Percentiles rank a stretch among this genome's conserved stretches.
These are phyloP conservation scores for Chrysosporium queenslandicum DNA, from an alignment of 2,329 filamentous ascomycete species.

Conservation along the genomic window DNA sequence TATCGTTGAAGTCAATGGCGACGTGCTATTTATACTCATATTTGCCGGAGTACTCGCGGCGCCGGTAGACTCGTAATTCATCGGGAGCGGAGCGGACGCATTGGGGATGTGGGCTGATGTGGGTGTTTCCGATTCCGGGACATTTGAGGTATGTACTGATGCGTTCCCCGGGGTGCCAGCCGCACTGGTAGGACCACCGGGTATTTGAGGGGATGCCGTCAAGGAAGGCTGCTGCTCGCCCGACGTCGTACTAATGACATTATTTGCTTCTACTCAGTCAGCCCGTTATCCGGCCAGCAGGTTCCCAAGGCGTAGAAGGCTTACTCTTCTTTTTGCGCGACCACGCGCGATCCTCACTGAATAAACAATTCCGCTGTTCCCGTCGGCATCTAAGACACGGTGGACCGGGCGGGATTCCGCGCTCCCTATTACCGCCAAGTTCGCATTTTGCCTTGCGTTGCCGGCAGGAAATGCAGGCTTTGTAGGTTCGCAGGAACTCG, in stretches of 20 bases:
- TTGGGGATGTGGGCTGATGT: conserved; percentile 4
- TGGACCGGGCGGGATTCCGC: conserved; percentile 24
- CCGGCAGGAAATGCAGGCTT: conserved; percentile 45
- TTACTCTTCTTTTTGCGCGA: conserved; percentile 30
- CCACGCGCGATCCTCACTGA: conserved; percentile 37
- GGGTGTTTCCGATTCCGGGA: conserved; percentile 9
- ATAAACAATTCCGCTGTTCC: conserved; percentile 43
- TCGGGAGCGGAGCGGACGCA: conserved; percentile 1
- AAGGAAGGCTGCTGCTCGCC: conserved; percentile 8
- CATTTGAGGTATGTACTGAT: conserved; percentile 6
- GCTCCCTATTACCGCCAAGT: conserved; percentile 35
- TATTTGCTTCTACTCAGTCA: neutral
- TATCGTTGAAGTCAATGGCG: conserved; percentile 11
- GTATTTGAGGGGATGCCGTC: conserved; percentile 14
- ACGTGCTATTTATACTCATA: conserved; percentile 11
- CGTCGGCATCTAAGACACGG: conserved; percentile 43
- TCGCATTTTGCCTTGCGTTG: conserved; percentile 46
- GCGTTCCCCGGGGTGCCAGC: conserved; percentile 4
- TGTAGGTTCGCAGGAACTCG: conserved; percentile 45
- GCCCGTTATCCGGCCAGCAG: neutral
- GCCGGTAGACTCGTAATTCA: conserved; percentile 13
- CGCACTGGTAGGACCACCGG: conserved; percentile 6
- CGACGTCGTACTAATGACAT: conserved; percentile 8
- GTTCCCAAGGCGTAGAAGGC: neutral
- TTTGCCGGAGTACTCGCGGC: conserved; percentile 11